A percentile compares a stretch with the other conserved stretches of the same genome.
These are phyloP conservation scores for Hirsutella minnesotensis DNA, from an alignment of 2,329 filamentous ascomycete genomes.

Conservation along the genomic window DNA sequence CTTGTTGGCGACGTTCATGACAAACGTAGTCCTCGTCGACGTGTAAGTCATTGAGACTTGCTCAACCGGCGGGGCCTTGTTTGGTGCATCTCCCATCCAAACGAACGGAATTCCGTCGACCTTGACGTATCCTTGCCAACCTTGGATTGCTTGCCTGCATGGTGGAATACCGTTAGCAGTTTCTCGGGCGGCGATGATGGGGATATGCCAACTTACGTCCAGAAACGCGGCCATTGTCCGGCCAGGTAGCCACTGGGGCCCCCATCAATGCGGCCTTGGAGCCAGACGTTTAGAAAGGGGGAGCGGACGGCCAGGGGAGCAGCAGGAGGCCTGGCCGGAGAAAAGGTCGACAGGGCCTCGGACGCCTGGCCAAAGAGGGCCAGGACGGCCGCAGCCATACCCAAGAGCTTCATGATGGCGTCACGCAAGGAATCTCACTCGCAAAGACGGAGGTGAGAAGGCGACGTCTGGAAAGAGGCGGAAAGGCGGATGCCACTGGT, in stretches of 20 bases:
- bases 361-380: constrained; percentile 7
- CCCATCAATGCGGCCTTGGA: constrained; percentile 47
- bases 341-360: constrained; percentile 39
- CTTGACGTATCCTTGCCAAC: constrained; percentile 57
- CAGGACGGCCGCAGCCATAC: constrained; percentile 9
- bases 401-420: constrained; percentile 9
- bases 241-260: constrained; percentile 56
- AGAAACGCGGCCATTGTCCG: constrained; percentile 58
- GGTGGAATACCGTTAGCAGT: neutral
- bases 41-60: constrained; percentile 59
- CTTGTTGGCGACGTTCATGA: constrained; percentile 48
- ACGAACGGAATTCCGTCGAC: constrained; percentile 54
- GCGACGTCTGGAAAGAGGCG: neutral
- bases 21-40: constrained; percentile 60
- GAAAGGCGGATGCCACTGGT: neutral
- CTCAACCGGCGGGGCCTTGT: constrained; percentile 33
- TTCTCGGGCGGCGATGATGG: neutral
- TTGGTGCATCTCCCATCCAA: constrained; percentile 52
- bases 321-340: constrained; percentile 52
- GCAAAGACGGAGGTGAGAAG: neutral
- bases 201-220: constrained; percentile 40
- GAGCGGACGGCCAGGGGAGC: constrained; percentile 63
- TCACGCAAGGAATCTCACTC: neutral
- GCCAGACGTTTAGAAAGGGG: constrained; percentile 64
- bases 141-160: constrained; percentile 32